phyloP scores from a whole-genome alignment of 2,329 filamentous ascomycete genomes.

The Uncinocarpus reesii region DNA sequence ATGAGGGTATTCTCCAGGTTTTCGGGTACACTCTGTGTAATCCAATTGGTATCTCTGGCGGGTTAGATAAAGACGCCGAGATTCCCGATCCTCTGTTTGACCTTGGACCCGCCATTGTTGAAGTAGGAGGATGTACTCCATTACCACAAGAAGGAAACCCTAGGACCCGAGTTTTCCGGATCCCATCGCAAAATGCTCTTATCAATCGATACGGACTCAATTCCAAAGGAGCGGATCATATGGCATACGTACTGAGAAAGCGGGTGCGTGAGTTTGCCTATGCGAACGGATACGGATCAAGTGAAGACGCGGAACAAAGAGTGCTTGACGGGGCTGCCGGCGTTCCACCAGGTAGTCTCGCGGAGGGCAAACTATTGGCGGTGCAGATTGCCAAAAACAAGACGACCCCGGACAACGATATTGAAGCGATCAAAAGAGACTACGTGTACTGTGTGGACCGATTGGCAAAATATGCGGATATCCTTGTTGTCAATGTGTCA shows the following conservation, averaged over 20 bases:
- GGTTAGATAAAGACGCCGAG: conserved; percentile 88
- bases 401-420: conserved; percentile 71
- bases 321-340: conserved; percentile 66
- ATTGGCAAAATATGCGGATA: conserved; percentile 79
- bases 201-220: conserved; percentile 97
- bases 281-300: conserved; percentile 53
- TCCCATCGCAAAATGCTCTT: conserved; percentile 72
- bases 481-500: conserved; percentile 96
- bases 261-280: conserved; percentile 69
- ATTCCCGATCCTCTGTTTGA: conserved; percentile 76
- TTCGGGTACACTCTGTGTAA: conserved; percentile 71
- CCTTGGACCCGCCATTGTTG: conserved; percentile 74
- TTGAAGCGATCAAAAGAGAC: conserved; percentile 64
- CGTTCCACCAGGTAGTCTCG: conserved; percentile 74
- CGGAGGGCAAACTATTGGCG: conserved; percentile 63
- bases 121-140: conserved; percentile 84
- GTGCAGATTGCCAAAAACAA: conserved; percentile 98
- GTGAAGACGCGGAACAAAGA: conserved; percentile 53
- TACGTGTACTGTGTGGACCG: conserved; percentile 84
- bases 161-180: conserved; percentile 74
- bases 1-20: conserved; percentile 41
- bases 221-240: conserved; percentile 75
- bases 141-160: conserved; percentile 81
- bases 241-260: conserved; percentile 68
- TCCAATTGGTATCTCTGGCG: conserved; percentile 88